Evolutionary conservation across 2,329 filamentous ascomycete genomes (phyloP), one percentile per base, ranked within the genome.

Genomic region (Talaromyces verruculosus): DNA sequence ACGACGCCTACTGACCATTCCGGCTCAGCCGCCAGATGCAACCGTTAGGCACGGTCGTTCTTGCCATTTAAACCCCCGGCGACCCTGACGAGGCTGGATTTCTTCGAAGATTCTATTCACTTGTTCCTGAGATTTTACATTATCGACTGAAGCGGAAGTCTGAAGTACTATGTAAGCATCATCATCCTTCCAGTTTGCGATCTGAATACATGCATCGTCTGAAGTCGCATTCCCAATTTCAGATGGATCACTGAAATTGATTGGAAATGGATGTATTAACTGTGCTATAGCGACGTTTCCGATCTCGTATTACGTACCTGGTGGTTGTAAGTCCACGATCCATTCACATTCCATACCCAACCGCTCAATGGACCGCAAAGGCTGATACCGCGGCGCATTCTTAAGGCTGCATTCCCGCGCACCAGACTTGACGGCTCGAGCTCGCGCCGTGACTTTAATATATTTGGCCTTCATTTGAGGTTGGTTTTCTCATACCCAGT

Each of bases 301-400:
- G 28, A 45, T 62, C 3, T 37, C 43, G 43, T 57, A 51, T 28
- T 49, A n/a, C n/a, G n/a, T n/a, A 58, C 15, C 49, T 53, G 49
- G 7, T 17, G 22, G 15, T 45, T 65, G 64, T 62, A 58, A 62
- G 64, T 63, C n/a, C 8, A 5, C n/a, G 25, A 45, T n/a, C 11
- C 33, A 30, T 55, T 22, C 37, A 60, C 61, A 63, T 65, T 61
- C 65, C 53, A 41, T 45, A 33, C 37, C 49, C 49, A 58, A 61
- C 35, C 45, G 53, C 47, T 37, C 19, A 66, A 43, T 51, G 61
- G 51, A 43, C 43, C 33, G 41, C 61, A 57, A 63, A 57, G 49
- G 19, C 65, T 66, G 19, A 66, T 59, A 39, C 41, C 37, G 43
- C 33, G n/a, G 60, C 53, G 53, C 65, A 66, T 66, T 66, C 63